These are phyloP conservation scores for Begonia loranthoides DNA, from an alignment of 306 rosid genomes.

Conservation along the genomic window DNA sequence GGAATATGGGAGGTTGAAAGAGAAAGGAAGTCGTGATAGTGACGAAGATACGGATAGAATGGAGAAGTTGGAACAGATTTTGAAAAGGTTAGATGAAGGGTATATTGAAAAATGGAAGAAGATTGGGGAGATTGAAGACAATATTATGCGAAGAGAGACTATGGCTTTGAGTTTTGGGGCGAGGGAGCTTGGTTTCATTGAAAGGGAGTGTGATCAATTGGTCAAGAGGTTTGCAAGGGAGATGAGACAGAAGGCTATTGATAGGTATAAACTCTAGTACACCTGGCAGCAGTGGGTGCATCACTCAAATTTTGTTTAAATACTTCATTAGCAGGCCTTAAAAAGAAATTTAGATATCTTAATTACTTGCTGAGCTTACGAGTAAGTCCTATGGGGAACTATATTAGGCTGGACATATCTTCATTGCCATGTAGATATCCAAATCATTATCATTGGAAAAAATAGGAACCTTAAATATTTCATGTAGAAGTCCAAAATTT, in stretches of 20 bases:
- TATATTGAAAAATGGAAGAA: constrained; percentile 40
- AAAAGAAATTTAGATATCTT: too few relatives aligned
- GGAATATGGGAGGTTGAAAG: constrained; percentile 25
- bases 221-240: constrained; percentile 47
- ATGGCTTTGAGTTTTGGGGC: constrained; percentile 61
- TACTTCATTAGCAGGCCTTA: too few relatives aligned
- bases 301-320: too few relatives aligned
- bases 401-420: too few relatives aligned
- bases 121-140: constrained; percentile 45
- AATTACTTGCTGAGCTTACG: too few relatives aligned
- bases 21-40: constrained; percentile 11
- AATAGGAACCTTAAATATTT: too few relatives aligned
- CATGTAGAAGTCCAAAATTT: too few relatives aligned
- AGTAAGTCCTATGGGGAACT: too few relatives aligned
- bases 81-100: constrained; percentile 43
- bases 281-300: too few relatives aligned
- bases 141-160: constrained; percentile 45
- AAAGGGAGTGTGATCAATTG: constrained; percentile 69
- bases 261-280: constrained; percentile 28
- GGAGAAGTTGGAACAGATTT: constrained; percentile 29
- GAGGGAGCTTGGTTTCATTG: constrained; percentile 62
- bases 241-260: constrained; percentile 26
- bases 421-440: too few relatives aligned
- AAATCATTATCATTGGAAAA: too few relatives aligned
- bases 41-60: constrained; percentile 26